Percentiles rank a stretch among this genome's conserved stretches.
Evolutionary conservation across 306 rosid genomes (phyloP).

Genomic region (Citrullus colocynthis): DNA sequence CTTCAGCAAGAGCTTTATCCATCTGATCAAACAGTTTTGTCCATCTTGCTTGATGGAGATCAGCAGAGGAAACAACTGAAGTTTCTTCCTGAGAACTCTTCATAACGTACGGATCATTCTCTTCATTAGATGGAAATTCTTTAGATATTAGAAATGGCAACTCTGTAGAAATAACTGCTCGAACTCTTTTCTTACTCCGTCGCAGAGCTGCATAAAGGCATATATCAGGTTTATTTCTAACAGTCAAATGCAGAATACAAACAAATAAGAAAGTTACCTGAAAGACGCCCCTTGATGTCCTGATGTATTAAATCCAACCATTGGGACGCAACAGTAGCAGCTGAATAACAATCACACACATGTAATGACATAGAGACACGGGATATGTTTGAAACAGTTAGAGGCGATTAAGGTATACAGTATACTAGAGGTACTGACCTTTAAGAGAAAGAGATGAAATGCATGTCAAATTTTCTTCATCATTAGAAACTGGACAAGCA

Average conservation of each 20-base stretch:
- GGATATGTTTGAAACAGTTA: background rate
- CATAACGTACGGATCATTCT: constrained; percentile 21
- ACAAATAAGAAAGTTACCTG: constrained; percentile 30
- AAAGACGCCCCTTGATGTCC: constrained; percentile 85
- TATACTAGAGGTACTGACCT: constrained; percentile 25
- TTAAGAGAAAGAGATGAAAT: constrained; percentile 64
- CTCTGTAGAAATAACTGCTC: constrained; percentile 64
- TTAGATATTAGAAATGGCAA: constrained; percentile 65
- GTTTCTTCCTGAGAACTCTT: constrained; percentile 19
- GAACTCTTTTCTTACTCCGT: constrained; percentile 76
- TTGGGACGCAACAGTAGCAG: constrained; percentile 91
- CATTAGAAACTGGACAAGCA: constrained; percentile 38
- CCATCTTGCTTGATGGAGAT: constrained; percentile 82
- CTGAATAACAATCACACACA: constrained; percentile 34
- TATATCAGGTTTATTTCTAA: background rate
- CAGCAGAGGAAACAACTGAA: constrained; percentile 32
- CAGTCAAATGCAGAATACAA: background rate
- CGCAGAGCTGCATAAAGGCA: constrained; percentile 47
- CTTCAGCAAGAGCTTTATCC: constrained; percentile 81
- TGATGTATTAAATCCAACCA: constrained; percentile 87
- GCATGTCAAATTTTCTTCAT: constrained; percentile 41
- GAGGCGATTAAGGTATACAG: background rate
- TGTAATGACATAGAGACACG: background rate
- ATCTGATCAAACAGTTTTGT: constrained; percentile 58
- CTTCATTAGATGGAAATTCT: constrained; percentile 51